Conservation (phyloP, 2,329 filamentous ascomycete genomes). For the Thielaviopsis euricoi region DNA sequence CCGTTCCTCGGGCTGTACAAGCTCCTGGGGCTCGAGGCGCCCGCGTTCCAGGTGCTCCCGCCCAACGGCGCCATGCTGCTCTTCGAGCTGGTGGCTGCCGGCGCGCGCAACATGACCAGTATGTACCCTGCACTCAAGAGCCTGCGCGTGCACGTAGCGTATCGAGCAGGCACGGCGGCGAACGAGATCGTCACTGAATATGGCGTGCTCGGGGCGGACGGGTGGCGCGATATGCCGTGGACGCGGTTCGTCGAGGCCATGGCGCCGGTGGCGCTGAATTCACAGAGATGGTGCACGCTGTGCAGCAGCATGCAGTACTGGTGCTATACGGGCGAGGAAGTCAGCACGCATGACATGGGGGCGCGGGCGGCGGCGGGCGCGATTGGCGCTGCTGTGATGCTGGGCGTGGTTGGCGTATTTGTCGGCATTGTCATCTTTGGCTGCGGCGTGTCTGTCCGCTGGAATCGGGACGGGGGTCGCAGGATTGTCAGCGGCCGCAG, state of each 20-base stretch:
- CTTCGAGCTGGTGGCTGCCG: constrained; percentile 43
- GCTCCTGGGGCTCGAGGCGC: constrained; percentile 24
- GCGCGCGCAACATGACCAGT: constrained; percentile 13
- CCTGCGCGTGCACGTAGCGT: constrained; percentile 39
- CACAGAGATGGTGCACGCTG: constrained; percentile 27
- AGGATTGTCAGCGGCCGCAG: constrained; percentile 14
- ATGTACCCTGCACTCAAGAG: constrained; percentile 21
- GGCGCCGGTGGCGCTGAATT: constrained; percentile 19
- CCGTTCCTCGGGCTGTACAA: constrained; percentile 39
- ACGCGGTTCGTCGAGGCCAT: constrained; percentile 24
- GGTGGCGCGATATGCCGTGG: constrained; percentile 23
- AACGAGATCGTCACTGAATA: constrained; percentile 21
- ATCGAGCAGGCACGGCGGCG: constrained; percentile 30
- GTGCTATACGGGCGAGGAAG: constrained; percentile 18
- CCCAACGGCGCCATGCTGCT: constrained; percentile 59
- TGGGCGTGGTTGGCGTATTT: constrained; percentile 21
- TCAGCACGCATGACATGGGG: constrained; percentile 13
- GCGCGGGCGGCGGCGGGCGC: constrained; percentile 27
- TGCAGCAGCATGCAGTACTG: constrained; percentile 24
- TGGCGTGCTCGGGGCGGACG: constrained; percentile 24
- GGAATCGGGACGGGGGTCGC: background rate
- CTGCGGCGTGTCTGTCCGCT: constrained; percentile 18
- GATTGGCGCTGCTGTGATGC: constrained; percentile 27
- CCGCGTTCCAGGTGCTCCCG: constrained; percentile 26
- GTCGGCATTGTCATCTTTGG: constrained; percentile 18